phyloP scores from a whole-genome alignment of 2,329 filamentous ascomycete genomes.

The Aspergillus aculeatinus region DNA sequence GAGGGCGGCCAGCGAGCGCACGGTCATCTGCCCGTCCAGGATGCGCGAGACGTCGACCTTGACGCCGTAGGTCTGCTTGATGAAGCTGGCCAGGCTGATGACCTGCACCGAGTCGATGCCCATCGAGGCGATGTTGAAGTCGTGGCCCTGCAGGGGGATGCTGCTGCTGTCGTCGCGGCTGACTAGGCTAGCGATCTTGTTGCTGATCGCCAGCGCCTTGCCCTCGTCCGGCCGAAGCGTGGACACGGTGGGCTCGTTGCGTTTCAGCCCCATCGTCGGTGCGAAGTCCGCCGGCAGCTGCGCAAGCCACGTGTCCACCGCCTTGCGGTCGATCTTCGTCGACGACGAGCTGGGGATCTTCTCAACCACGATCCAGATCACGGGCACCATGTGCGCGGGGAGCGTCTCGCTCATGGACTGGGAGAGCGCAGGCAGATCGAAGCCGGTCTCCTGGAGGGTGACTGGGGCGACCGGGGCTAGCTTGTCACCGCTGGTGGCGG shows the following conservation, averaged over 20 bases:
- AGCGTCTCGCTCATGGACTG: constrained; percentile 30
- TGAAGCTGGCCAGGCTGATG: constrained; percentile 17
- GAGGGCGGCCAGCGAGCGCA: constrained; percentile 10
- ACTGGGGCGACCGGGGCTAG: constrained; percentile 2
- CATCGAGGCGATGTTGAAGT: constrained; percentile 13
- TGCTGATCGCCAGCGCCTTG: constrained; percentile 14
- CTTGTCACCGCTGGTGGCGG: constrained; percentile 3
- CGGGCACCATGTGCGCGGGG: constrained; percentile 40
- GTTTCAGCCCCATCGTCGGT: constrained; percentile 14
- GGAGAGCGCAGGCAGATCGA: constrained; percentile 7
- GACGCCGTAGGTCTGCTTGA: constrained; percentile 16
- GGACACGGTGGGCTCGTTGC: constrained; percentile 7
- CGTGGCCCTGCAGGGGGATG: constrained; percentile 5
- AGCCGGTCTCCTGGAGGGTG: constrained; percentile 6
- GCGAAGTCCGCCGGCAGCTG: constrained; percentile 15
- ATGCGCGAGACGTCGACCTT: constrained; percentile 14
- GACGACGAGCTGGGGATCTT: constrained; percentile 29
- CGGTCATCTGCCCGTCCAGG: constrained; percentile 15
- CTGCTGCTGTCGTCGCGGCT: neutral
- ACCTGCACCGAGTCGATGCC: constrained; percentile 17
- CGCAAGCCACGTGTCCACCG: constrained; percentile 11
- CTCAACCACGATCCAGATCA: constrained; percentile 38
- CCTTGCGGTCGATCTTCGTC: constrained; percentile 28
- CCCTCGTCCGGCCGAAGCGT: constrained; percentile 9
- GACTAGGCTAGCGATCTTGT: constrained; percentile 9